phyloP scores from a whole-genome alignment of 176 grass and related monocot species.

The Lolium rigidum region DNA sequence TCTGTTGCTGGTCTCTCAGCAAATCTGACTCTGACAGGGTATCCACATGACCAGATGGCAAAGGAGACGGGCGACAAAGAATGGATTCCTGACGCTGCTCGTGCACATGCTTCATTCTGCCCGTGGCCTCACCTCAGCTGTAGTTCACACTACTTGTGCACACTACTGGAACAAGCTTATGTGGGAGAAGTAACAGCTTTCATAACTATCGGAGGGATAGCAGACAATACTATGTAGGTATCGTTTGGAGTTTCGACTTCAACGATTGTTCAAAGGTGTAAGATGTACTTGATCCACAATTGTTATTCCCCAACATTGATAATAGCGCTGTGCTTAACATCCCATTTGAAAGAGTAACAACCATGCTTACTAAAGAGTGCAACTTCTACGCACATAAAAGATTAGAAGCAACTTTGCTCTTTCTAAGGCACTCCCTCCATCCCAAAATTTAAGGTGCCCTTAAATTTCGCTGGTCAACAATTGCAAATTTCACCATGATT shows the following conservation, averaged over 20 bases:
- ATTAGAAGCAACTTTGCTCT: not conserved
- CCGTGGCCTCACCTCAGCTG: slow-evolving; percentile 3
- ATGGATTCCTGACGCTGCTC: not conserved
- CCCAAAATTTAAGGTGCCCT: too few species aligned
- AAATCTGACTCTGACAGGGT: not conserved
- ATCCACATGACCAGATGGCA: not conserved
- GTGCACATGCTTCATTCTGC: not conserved
- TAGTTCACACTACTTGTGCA: too few species aligned
- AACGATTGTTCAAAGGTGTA: not conserved
- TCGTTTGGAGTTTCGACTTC: not conserved
- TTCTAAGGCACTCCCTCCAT: not conserved
- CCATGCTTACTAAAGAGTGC: slow-evolving; percentile 3
- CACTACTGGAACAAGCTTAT: slow-evolving; percentile 9
- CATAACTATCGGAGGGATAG: not conserved
- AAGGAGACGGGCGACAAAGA: not conserved
- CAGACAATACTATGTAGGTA: not conserved
- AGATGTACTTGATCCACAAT: slow-evolving; percentile 14
- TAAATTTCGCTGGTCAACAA: too few species aligned
- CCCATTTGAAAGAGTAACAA: not conserved
- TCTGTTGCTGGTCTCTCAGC: not conserved
- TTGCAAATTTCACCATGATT: too few species aligned
- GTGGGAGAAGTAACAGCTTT: not conserved
- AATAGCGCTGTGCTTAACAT: slow-evolving; percentile 11
- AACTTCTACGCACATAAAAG: not conserved
- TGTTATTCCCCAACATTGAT: slow-evolving; percentile 23